Evolutionary conservation across 176 grass and related monocot genomes (phyloP), one percentile per base, ranked within the genome.

Genomic region (Aegilops longissima): DNA sequence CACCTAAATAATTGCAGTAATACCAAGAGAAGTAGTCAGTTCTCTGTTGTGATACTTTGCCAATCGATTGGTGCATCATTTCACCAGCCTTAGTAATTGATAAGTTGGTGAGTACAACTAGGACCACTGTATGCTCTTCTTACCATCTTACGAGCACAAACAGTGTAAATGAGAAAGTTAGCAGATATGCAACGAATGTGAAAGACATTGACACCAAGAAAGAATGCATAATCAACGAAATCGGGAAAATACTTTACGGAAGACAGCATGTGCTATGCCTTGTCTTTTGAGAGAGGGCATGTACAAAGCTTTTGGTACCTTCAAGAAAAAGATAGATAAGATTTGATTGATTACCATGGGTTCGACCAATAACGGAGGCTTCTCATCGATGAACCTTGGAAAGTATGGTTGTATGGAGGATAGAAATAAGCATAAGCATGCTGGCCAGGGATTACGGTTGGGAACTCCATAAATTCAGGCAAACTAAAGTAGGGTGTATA

Each of bases 381-480:
- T 98, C 90, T 95, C 91, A 78, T 93, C 90, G 83, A 78, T 58
- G 79, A 75, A 52, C 87, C 85, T 89, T 92, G 81, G 88, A 93
- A 98, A 80, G 23, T 80, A 79, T 42, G 67, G 86, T 92, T 98
- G 64, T 77, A 54, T 9, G 93, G 96, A 65, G 91, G 83, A 78
- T 98, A 98, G 86, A 95, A 95, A 83, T 98, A 98, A 80, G 96
- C 93, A 89, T 98, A 95, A 85, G 93, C 93, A 90, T 81, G 84
- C 63, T 92, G 93, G 63, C 88, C 89, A 70, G 90, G 73, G 14
- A 86, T 59, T 83, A 87, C 86, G 61, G 93, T 95, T 78, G 96
- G 90, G 83, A 98, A 95, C 47, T 95, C 89, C 63, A 95, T 81
- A 67, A 95, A 77, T 87, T 98, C 93, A 83, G 96, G 96, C 31